Conservation (phyloP, 1,284 basidiomycete species). For the Irpex sp. region DNA sequence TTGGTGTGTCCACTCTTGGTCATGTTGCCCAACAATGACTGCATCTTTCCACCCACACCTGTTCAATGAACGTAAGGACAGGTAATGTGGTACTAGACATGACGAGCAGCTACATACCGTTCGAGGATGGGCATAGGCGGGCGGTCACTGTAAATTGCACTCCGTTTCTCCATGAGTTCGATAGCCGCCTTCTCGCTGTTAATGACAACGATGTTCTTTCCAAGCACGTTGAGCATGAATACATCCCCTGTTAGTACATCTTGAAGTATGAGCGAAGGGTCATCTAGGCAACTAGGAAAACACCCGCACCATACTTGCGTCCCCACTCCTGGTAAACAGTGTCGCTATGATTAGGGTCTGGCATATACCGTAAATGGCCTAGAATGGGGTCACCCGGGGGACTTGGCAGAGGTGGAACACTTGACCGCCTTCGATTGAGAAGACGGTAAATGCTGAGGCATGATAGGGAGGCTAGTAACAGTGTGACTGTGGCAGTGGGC, state of each 20-base stretch:
- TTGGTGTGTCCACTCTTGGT: background rate
- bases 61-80: background rate
- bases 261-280: background rate
- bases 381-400: background rate
- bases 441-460: background rate
- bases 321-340: background rate
- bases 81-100: background rate
- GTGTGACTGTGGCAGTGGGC: background rate
- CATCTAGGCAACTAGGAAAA: background rate
- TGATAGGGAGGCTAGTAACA: background rate
- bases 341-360: background rate
- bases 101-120: background rate
- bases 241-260: background rate
- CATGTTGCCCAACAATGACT: background rate
- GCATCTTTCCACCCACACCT: background rate
- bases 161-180: conserved; percentile 19
- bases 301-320: background rate
- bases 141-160: conserved; percentile 11
- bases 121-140: background rate
- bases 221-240: background rate
- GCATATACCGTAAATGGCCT: background rate
- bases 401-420: background rate
- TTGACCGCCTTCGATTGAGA: background rate
- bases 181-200: conserved; percentile 1
- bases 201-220: conserved; percentile 7